Percentiles rank a stretch among this genome's conserved stretches.
Conservation (phyloP, 306 rosid species). For the Lotus japonicus region DNA sequence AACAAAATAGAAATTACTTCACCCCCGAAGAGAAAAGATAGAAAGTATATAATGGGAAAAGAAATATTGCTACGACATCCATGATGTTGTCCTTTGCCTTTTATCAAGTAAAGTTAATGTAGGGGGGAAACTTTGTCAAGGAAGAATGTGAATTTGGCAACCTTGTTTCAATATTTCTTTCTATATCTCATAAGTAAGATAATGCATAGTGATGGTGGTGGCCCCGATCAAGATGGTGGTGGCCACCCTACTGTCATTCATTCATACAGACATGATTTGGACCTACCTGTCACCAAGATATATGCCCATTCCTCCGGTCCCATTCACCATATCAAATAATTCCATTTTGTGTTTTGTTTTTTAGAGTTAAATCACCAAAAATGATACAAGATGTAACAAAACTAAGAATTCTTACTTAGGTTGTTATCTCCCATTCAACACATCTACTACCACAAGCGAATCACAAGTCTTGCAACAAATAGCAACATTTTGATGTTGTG, state of each 20-base stretch:
- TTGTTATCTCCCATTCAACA: not conserved
- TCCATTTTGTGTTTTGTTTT: constrained; percentile 1
- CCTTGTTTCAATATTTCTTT: constrained; percentile 9
- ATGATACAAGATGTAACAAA: not conserved
- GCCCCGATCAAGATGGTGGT: no score
- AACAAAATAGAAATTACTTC: no score
- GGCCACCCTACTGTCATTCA: constrained; percentile 30
- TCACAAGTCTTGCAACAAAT: not conserved
- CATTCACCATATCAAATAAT: constrained; percentile 37
- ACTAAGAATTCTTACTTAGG: not conserved
- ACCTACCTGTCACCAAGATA: constrained; percentile 50
- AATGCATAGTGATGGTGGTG: not conserved
- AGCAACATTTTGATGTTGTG: no score
- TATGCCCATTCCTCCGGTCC: constrained; percentile 40
- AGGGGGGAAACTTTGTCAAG: constrained; percentile 19
- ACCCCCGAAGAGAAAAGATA: not conserved
- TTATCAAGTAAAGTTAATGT: constrained; percentile 10
- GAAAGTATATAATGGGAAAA: not conserved
- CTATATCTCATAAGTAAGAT: constrained; percentile 12
- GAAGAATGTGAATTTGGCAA: constrained; percentile 4
- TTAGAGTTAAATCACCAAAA: constrained; percentile 7
- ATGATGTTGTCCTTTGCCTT: constrained; percentile 37
- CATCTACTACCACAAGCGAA: not conserved
- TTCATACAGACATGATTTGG: constrained; percentile 28
- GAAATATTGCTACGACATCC: constrained; percentile 20